These are phyloP conservation scores for Suhomyces kilbournensis DNA, from an alignment of 805 yeast genomes.

Conservation along the genomic window DNA sequence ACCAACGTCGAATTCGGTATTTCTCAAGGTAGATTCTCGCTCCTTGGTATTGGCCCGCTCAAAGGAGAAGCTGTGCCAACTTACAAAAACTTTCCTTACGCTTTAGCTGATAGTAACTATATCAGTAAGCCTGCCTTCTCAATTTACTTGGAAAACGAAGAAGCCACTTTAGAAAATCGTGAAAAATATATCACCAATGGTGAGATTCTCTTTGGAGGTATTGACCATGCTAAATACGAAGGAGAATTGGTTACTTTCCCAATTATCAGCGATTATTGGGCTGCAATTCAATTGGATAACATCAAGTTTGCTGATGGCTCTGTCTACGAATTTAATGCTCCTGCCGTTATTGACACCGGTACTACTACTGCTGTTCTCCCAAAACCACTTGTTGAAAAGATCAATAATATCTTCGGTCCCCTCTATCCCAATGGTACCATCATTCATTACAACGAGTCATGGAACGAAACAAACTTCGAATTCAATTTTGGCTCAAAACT, in stretches of 20 bases:
- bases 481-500: constrained; percentile 1
- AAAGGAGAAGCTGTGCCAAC: not conserved
- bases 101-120: not conserved
- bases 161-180: not conserved
- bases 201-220: constrained; percentile 63
- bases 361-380: not conserved
- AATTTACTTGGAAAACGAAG: not conserved
- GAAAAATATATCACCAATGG: not conserved
- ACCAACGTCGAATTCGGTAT: too few relatives aligned
- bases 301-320: not conserved
- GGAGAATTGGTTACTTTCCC: constrained; percentile 42
- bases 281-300: not conserved
- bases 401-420: not conserved
- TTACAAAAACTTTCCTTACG: not conserved
- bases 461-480: not conserved
- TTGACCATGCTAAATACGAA: constrained; percentile 58
- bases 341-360: constrained; percentile 16
- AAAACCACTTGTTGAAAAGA: not conserved
- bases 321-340: too few relatives aligned
- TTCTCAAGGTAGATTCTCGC: not conserved
- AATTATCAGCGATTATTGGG: constrained; percentile 5
- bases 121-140: not conserved
- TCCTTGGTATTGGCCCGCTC: not conserved
- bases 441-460: not conserved
- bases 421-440: not conserved